Percentiles rank a stretch among this genome's conserved stretches.
Conservation (phyloP, 306 rosid species). For the Casuarina cunninghamiana region DNA sequence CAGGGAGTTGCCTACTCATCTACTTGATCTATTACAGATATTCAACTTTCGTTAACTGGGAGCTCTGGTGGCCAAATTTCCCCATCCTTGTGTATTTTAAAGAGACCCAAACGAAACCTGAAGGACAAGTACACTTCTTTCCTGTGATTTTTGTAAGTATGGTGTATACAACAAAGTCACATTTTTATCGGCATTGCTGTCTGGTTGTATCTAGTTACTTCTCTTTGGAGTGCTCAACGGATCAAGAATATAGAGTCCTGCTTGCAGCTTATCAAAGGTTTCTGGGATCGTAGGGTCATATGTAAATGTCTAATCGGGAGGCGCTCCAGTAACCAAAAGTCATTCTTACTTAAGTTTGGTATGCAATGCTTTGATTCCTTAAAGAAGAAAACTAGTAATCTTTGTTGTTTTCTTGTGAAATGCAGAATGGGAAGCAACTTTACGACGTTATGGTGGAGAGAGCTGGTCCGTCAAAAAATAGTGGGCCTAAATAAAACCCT, state of each 20-base stretch:
- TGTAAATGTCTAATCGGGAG: not conserved
- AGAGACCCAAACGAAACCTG: conserved; percentile 92
- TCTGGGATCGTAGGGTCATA: not conserved
- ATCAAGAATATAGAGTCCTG: not conserved
- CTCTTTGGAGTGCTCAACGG: not conserved
- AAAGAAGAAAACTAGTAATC: not conserved
- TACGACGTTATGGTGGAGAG: conserved; percentile 91
- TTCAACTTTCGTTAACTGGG: conserved; percentile 93
- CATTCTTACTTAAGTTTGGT: conserved; percentile 15
- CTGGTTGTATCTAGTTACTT: not conserved
- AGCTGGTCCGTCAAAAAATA: conserved; percentile 88
- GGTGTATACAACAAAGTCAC: conserved; percentile 9
- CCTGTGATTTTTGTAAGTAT: conserved; percentile 87
- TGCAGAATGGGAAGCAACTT: conserved; percentile 93
- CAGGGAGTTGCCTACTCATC: conserved; percentile 17
- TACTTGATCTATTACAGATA: conserved; percentile 53
- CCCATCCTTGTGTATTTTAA: conserved; percentile 91
- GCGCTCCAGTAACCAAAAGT: conserved; percentile 9
- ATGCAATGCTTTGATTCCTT: conserved; percentile 14
- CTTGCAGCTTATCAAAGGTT: conserved; percentile 11
- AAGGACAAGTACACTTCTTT: conserved; percentile 94
- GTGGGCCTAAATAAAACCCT: conserved; percentile 58
- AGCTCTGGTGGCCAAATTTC: conserved; percentile 98
- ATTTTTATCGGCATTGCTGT: conserved; percentile 6
- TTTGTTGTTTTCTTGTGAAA: conserved; percentile 26